These are phyloP conservation scores for Pilobolus umbonatus DNA, from an alignment of 192 early-diverging fungal species.

Conservation along the genomic window DNA sequence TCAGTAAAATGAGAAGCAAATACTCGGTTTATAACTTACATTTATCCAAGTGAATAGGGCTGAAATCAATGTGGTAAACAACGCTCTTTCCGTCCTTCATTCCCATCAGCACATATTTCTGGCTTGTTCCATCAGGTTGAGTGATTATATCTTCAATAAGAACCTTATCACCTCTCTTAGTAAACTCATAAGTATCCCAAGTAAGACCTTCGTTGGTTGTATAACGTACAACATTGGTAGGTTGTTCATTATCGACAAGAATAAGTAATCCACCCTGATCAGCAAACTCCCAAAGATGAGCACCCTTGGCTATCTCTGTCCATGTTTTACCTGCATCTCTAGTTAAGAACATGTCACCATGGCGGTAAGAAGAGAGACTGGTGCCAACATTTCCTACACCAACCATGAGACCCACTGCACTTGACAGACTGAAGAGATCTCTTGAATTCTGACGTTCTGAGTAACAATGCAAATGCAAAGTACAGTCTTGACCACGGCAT, in stretches of 20 bases:
- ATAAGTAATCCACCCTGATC: conserved; percentile 88
- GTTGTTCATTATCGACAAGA: conserved; percentile 78
- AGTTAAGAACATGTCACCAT: conserved; percentile 83
- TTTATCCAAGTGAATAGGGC: conserved; percentile 30
- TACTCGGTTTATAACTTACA: no score
- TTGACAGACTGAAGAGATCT: conserved; percentile 74
- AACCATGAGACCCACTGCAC: conserved; percentile 84
- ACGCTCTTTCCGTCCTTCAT: conserved; percentile 34
- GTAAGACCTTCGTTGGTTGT: conserved; percentile 76
- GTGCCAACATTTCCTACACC: conserved; percentile 91
- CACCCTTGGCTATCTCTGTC: conserved; percentile 75
- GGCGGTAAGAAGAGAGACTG: conserved; percentile 54
- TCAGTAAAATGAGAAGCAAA: not conserved
- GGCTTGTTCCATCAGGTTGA: conserved; percentile 69
- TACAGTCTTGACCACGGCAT: conserved; percentile 42
- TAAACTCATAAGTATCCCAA: conserved; percentile 53
- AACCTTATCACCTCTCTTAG: conserved; percentile 38
- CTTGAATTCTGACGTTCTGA: conserved; percentile 73
- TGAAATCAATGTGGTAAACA: conserved; percentile 50
- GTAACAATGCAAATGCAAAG: conserved; percentile 83
- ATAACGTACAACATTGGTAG: conserved; percentile 55
- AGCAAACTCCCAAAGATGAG: conserved; percentile 91
- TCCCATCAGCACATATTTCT: conserved; percentile 79
- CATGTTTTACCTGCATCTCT: conserved; percentile 84
- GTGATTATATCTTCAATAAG: conserved; percentile 62